Conservation (phyloP, 2,329 filamentous ascomycete species). For the Ophiostoma montium region DNA sequence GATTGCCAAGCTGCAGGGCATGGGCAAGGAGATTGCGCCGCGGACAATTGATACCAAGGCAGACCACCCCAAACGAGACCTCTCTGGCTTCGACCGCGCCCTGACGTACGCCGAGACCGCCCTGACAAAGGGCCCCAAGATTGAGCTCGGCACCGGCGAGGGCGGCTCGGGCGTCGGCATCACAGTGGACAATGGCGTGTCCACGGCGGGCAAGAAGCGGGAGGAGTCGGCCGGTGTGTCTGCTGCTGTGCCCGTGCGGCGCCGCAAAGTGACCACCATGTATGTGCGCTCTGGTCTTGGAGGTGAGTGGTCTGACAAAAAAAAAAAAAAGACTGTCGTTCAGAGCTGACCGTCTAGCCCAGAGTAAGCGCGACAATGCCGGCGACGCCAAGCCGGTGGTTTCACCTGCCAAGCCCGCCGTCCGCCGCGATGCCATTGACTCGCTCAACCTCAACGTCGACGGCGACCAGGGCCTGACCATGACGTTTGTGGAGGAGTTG, state of each 20-base stretch:
- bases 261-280: conserved; percentile 32
- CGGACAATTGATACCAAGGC: conserved; percentile 17
- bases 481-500: conserved; percentile 32
- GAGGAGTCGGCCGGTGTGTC: conserved; percentile 4
- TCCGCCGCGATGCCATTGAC: conserved; percentile 22
- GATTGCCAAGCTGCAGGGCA: conserved; percentile 30
- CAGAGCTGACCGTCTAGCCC: conserved; percentile 14
- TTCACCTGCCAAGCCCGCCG: conserved; percentile 5
- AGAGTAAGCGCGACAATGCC: conserved; percentile 12
- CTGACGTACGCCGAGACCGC: conserved; percentile 32
- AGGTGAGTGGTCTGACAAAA: conserved; percentile 21
- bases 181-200: conserved; percentile 19
- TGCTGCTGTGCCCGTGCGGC: conserved; percentile 17
- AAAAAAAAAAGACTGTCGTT: not conserved
- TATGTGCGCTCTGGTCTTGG: conserved; percentile 30
- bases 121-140: conserved; percentile 30
- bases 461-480: conserved; percentile 28
- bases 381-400: conserved; percentile 1
- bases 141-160: conserved; percentile 31
- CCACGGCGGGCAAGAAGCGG: conserved; percentile 10
- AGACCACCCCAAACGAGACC: conserved; percentile 25
- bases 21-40: conserved; percentile 35
- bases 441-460: conserved; percentile 31
- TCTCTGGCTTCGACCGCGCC: conserved; percentile 32
- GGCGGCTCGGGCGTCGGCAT: conserved; percentile 27